phyloP scores from a whole-genome alignment of 2,329 filamentous ascomycete species.

The Penicillium glabrum region DNA sequence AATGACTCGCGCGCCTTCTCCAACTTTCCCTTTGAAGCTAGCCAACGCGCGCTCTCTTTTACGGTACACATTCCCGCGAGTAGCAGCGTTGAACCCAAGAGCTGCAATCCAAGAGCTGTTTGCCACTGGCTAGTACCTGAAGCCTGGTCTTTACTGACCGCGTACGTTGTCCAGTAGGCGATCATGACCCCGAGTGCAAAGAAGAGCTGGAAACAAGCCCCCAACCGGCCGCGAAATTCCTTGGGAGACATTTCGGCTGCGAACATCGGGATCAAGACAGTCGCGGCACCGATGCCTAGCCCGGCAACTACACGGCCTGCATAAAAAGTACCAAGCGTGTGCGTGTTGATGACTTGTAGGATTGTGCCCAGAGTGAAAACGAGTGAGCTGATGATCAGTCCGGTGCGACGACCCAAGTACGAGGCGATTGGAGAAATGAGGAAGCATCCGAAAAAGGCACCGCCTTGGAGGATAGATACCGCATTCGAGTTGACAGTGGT shows the following conservation, averaged over 20 bases:
- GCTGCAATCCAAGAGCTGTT: constrained; percentile 48
- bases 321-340: constrained; percentile 46
- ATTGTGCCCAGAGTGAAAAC: constrained; percentile 40
- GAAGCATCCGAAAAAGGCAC: constrained; percentile 54
- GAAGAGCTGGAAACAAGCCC: constrained; percentile 43
- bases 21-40: constrained; percentile 46
- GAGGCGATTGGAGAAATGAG: constrained; percentile 48
- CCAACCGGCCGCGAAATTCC: constrained; percentile 18
- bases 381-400: constrained; percentile 45
- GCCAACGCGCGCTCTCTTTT: constrained; percentile 51
- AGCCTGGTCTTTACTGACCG: constrained; percentile 41
- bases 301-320: constrained; percentile 48
- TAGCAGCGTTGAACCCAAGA: constrained; percentile 50
- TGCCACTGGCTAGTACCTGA: constrained; percentile 50
- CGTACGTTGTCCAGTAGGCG: constrained; percentile 52
- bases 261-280: constrained; percentile 42
- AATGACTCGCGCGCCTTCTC: constrained; percentile 51
- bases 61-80: constrained; percentile 52
- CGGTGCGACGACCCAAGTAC: constrained; percentile 44
- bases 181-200: constrained; percentile 40
- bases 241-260: constrained; percentile 45
- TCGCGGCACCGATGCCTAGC: constrained; percentile 48
- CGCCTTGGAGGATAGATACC: constrained; percentile 51
- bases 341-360: constrained; percentile 49
- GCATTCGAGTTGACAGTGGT: constrained; percentile 49